Base-by-base conservation (phyloP, 2,329 filamentous ascomycete species). In the Cladosporium sp. region DNA sequence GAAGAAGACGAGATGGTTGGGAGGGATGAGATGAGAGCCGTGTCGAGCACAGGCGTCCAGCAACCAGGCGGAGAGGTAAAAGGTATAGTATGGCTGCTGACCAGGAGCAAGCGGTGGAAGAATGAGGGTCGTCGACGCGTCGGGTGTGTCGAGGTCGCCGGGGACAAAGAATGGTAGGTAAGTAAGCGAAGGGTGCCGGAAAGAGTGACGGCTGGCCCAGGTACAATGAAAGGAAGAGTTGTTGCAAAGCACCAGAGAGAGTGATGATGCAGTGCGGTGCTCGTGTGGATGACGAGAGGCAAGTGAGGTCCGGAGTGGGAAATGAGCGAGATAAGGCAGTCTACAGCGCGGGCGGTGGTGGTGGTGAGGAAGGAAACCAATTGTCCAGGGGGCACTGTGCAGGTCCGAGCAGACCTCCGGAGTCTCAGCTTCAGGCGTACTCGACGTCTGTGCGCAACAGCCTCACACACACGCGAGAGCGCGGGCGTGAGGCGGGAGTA, bases 221-320 rank as follows among this genome's bases (percentile, higher is more conserved):
- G 68, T 64, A 68, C 68, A 66, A 70, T 59, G 59, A 65, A 70
- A 71, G 70, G 70, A 70, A 72, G 69, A 67, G 66, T 64, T 66
- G 62, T 36, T 41, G 67, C 66, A 68, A 70, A 72, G 71, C 73
- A 73, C 70, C 73, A 74, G 68, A 75, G 74, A 68, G 74, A 75
- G 70, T 74, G 74, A 70, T 73, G 73, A 71, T 71, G 71, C 70
- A 70, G 65, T 36, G 51, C 54, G 51, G 51, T 34, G 51, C 61
- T 64, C 61, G 61, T 64, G 38, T 58, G 41, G 65, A 49, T 55
- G 59, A 64, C 59, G 51, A 61, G 59, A 54, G 51, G 59, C 59
- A 54, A 64, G 51, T 47, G 63, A 30, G 26, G 66, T 65, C 61
- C 59, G 60, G 52, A 32, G 52, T 55, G 52, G 52, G 38, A 55